Evolutionary conservation across 257 asterid genomes (phyloP), one percentile per base, ranked within the genome.

Genomic region (Nicotiana otophora): DNA sequence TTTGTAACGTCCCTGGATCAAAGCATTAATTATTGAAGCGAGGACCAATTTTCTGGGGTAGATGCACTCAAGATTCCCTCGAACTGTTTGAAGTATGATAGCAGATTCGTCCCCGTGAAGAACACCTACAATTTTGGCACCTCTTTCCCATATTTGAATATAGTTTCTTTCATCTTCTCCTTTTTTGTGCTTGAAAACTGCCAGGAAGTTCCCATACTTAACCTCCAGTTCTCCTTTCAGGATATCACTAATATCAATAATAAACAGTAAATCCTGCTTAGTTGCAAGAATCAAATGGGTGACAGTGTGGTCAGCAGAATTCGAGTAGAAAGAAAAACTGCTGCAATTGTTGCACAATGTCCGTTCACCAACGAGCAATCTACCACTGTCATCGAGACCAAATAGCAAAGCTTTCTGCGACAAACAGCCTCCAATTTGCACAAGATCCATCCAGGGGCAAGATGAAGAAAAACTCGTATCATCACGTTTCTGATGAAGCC

Each of bases 51-150:
- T 96, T 84, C 98, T 89, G n/a, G 99, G 98, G 81, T 90, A 96
- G 86, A 94, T 87, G 76, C 98, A 93, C 86, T 96, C 99, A 86
- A 96, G 97, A 88, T 96, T 96, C 83, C 99, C 99, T 74, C 99
- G 92, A 84, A 88, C 77, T 65, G 99, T 89, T 84, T 94, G 99
- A 62, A 96, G 83, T 82, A 96, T 88, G 85, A 96, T 89, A 76
- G 97, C 98, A 87, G 99, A 96, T 84, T 93, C 99, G 67, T 96
- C 98, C 82, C 98, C 98, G 63, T 96, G 98, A 87, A 96, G 87
- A 82, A 92, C 97, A 66, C 98, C 95, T 31, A 87, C 86, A 82
- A 96, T 84, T 68, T 84, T 92, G 33, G 99, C 91, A 66, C 99
- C 99, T 84, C 88, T 94, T 84, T 96, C 97, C 98, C 98, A 96